These are phyloP conservation scores for Hyaloscypha hepaticicola DNA, from an alignment of 495 filamentous ascomycete genomes.

Conservation along the genomic window DNA sequence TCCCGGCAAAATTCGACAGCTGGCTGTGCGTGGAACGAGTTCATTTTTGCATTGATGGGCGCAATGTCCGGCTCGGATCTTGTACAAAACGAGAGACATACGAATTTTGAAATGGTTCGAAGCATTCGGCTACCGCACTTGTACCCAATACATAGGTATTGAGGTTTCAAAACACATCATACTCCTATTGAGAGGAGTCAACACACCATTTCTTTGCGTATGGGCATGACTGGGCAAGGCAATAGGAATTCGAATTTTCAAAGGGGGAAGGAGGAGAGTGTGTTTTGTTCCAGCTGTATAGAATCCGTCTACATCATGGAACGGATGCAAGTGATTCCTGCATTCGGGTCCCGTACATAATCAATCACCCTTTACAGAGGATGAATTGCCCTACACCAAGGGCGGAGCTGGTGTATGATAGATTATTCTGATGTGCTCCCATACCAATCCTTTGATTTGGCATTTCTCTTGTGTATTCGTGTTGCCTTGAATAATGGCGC, in stretches of 20 bases:
- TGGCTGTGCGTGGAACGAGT: slow-evolving; percentile 28
- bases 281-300: neutral
- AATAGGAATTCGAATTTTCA: neutral
- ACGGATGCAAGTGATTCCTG: slow-evolving; percentile 5
- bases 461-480: neutral
- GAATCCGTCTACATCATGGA: too few relatives aligned
- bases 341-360: slow-evolving; percentile 12
- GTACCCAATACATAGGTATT: neutral
- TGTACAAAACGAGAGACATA: slow-evolving; percentile 16
- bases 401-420: slow-evolving; percentile 3
- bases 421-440: neutral
- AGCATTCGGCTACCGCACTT: neutral
- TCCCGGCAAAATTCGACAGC: slow-evolving; percentile 8
- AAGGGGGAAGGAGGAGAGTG: neutral
- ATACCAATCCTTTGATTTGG: neutral
- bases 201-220: slow-evolving; percentile 13
- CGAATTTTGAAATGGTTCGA: neutral
- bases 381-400: neutral
- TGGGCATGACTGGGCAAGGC: slow-evolving; percentile 4
- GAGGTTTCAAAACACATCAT: slow-evolving; percentile 1
- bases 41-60: slow-evolving; percentile 17
- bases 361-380: slow-evolving; percentile 14
- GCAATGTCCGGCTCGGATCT: slow-evolving; percentile 14
- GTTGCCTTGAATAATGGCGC: too few relatives aligned
- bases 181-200: neutral